These are phyloP conservation scores for Graphilbum ipis-grandicollis DNA, from an alignment of 2,329 filamentous ascomycete species.

Conservation along the genomic window DNA sequence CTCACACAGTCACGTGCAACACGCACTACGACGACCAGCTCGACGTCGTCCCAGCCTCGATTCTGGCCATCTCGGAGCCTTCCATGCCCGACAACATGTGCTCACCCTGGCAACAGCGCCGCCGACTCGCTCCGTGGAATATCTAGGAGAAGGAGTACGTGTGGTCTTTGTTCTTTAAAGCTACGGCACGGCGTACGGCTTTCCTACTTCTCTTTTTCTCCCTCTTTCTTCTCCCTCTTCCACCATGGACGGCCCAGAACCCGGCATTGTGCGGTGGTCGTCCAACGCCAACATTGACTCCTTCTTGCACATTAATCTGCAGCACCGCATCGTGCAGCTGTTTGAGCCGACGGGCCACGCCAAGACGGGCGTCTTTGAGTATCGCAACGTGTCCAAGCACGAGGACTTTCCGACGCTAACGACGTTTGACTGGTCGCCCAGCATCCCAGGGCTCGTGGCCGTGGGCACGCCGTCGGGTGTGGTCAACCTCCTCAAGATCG, in stretches of 20 bases:
- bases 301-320: constrained; percentile 48
- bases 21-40: too few species aligned
- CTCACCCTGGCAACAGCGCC: too few species aligned
- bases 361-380: constrained; percentile 38
- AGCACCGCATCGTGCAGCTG: constrained; percentile 43
- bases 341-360: constrained; percentile 45
- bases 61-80: not conserved
- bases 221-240: constrained; percentile 6
- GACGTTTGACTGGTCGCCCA: constrained; percentile 50
- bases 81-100: too few species aligned
- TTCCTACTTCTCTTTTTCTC: not conserved
- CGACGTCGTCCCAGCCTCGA: too few species aligned
- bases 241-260: constrained; percentile 39
- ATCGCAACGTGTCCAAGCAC: constrained; percentile 36
- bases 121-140: too few species aligned
- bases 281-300: constrained; percentile 39
- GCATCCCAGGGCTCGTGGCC: constrained; percentile 48
- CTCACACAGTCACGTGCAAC: too few species aligned
- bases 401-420: constrained; percentile 47
- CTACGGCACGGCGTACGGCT: too few species aligned
- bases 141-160: too few species aligned
- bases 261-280: constrained; percentile 50
- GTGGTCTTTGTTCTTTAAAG: too few species aligned
- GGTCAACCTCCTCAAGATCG: constrained; percentile 56
- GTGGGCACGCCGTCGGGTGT: constrained; percentile 61